These are phyloP conservation scores for Flaveria ramosissima DNA, from an alignment of 129 eudicot species.

Conservation along the genomic window DNA sequence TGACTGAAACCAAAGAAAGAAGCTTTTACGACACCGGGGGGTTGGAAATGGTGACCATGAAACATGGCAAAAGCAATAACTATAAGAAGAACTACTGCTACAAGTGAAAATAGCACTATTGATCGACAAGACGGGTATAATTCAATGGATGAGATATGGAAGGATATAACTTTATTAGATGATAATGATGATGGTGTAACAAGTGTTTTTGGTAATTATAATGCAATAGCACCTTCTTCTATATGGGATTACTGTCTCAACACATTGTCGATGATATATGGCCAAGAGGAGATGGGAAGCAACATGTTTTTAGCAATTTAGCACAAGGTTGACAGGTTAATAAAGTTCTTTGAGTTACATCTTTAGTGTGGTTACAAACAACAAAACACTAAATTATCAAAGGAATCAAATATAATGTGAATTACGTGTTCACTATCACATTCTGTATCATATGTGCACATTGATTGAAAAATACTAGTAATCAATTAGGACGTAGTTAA, in stretches of 20 bases:
- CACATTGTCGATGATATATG: conserved; percentile 46
- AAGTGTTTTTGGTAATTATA: conserved; percentile 33
- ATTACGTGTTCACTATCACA: not conserved
- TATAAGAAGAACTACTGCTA: conserved; percentile 4
- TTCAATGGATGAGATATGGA: conserved; percentile 87
- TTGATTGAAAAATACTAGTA: too few relatives aligned
- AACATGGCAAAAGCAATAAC: too few relatives aligned
- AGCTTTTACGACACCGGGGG: conserved; percentile 57
- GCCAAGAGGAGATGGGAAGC: conserved; percentile 41
- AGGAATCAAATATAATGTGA: not conserved
- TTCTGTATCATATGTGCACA: not conserved
- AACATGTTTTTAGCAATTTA: conserved; percentile 32
- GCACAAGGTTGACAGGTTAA: conserved; percentile 32
- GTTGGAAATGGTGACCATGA: conserved; percentile 23
- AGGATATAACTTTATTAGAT: conserved; percentile 52
- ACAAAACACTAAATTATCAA: not conserved
- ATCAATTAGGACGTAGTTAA: too few relatives aligned
- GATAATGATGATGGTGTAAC: conserved; percentile 34
- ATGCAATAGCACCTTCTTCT: conserved; percentile 38
- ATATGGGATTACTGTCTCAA: conserved; percentile 53
- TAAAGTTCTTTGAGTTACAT: conserved; percentile 20
- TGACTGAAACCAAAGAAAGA: conserved; percentile 22
- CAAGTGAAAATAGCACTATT: conserved; percentile 13
- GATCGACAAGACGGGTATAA: conserved; percentile 31
- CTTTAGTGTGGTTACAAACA: conserved; percentile 19